These are phyloP conservation scores for Hyaloscypha bicolor DNA, from an alignment of 495 filamentous ascomycete species.

Conservation along the genomic window DNA sequence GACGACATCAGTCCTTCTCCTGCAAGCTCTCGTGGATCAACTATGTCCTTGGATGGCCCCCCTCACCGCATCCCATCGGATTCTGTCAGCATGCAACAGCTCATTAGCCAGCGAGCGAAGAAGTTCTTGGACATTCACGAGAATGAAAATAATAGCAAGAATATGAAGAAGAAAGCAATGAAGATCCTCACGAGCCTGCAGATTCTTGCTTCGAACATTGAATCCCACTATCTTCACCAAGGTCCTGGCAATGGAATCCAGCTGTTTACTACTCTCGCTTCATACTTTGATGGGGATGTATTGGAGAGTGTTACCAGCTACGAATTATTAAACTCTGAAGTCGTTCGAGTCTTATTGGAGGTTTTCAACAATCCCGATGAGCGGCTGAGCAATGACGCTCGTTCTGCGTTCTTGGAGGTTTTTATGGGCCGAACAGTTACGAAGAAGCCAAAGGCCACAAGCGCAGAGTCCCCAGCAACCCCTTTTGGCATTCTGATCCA, in stretches of 20 bases:
- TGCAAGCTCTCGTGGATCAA: slow-evolving; percentile 59
- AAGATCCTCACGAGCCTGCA: slow-evolving; percentile 75
- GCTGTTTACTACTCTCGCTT: slow-evolving; percentile 76
- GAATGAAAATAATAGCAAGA: slow-evolving; percentile 65
- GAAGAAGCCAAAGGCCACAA: slow-evolving; percentile 62
- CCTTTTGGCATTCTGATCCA: slow-evolving; percentile 90
- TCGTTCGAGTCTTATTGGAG: slow-evolving; percentile 80
- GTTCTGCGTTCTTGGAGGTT: slow-evolving; percentile 86
- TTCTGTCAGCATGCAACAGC: slow-evolving; percentile 66
- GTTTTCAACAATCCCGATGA: slow-evolving; percentile 74
- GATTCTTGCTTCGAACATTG: slow-evolving; percentile 68
- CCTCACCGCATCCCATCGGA: slow-evolving; percentile 48
- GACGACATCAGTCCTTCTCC: slow-evolving; percentile 73
- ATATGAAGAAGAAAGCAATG: slow-evolving; percentile 74
- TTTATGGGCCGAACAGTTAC: slow-evolving; percentile 81
- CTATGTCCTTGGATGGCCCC: slow-evolving; percentile 57
- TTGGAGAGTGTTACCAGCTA: slow-evolving; percentile 96
- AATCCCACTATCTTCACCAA: slow-evolving; percentile 63
- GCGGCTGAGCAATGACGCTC: slow-evolving; percentile 58
- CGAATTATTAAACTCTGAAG: slow-evolving; percentile 85
- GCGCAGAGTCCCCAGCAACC: slow-evolving; percentile 66
- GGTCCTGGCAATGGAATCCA: slow-evolving; percentile 55
- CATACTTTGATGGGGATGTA: slow-evolving; percentile 85
- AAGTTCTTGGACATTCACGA: slow-evolving; percentile 84
- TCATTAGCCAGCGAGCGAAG: slow-evolving; percentile 74